Base-by-base conservation (phyloP, 2,329 filamentous ascomycete species). In the Bipolaris gigantea region DNA sequence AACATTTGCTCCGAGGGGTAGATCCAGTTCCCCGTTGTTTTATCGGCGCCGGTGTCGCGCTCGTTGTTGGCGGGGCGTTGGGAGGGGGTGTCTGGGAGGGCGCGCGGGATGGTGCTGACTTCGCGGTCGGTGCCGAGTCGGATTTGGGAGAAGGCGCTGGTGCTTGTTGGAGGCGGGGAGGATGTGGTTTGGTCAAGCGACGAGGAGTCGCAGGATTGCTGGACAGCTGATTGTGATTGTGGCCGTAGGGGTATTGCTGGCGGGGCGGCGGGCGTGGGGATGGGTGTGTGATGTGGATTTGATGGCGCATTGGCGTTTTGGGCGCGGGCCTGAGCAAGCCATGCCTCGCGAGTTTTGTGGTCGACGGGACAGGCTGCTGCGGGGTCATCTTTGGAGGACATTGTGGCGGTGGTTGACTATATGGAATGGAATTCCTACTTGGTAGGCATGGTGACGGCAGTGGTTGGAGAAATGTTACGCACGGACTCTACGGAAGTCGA, bases 1-100 rank as follows among this genome's bases (percentile, higher is more conserved):
- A 99, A 99, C 86, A 97, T 96, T 70, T 90, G 89, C 74, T 97
- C 93, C 0, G 89, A 94, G 0, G 94, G 94, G 75, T 99, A 99
- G 57, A 99, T 88, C 94, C 94, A 99, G 74, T 97, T 96, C 0
- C 93, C 93, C 0, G 85, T 84, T 34, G 78, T 72, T 46, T 81
- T 78, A 66, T 90, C 86, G 19, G 85, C 81, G 57, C 89, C 70
- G 0, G 71, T 73, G 72, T 96, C 92, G 57, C 83, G 77, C 76
- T 97, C 91, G 57, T 84, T 82, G 75, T 96, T 96, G 13, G 89
- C 87, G 0, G 85, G 83, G 56, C 73, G 67, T 1, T 48, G 42
- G 2, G 72, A 55, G 57, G 73, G 67, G 33, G 73, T 72, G 25
- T 66, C 65, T 19, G 59, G 44, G 7, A 60, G 49, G 1, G 68